Evolutionary conservation across 306 rosid species (phyloP), one percentile per base, ranked within the genome.

Genomic region (Amphicarpaea edgeworthii): DNA sequence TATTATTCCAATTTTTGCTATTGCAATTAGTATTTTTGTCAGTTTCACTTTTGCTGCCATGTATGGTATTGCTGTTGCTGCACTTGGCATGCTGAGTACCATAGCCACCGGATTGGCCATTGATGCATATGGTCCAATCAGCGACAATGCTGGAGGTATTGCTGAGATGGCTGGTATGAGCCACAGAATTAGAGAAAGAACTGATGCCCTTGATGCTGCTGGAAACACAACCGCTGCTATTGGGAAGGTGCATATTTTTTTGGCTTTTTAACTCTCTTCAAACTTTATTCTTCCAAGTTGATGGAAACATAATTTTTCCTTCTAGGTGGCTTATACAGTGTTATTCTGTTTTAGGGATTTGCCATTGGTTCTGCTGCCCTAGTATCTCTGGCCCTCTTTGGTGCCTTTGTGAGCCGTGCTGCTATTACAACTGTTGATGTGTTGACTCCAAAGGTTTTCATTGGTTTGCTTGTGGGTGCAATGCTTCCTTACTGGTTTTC

Each of bases 101-200:
- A 95, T 92, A 9, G 97, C 99, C 8, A 95, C 97, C 51, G 99
- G 97, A 59, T 84, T 95, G 86, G 99, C 99, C 75, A 95, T 95
- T 32, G 97, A 95, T 77, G 97, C 99, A 2, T 95, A 92, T 78
- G 99, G 99, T 80, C 97, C 99, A 68, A 95, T 95, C 83, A 90
- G 99, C 83, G 97, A 95, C 88, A 95, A 95, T 68, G 99, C 97
- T 21, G 96, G 98, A 64, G 98, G 97, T 77, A 95, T 95, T 83
- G 98, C 98, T 70, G 97, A 95, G 88, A 95, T 95, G 99, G 99
- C 97, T 1, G 99, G 97, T 59, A 92, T 95, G 99, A 90, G 97
- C 79, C 97, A 92, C 87, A 85, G 91, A 76, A 92, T 90, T 24
- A 84, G 99, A 14, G 99, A 95, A 87, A 85, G 97, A 82, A 95